Base-by-base conservation (phyloP, 371 early-diverging fungal species). In the Enterocytospora artemiae region DNA sequence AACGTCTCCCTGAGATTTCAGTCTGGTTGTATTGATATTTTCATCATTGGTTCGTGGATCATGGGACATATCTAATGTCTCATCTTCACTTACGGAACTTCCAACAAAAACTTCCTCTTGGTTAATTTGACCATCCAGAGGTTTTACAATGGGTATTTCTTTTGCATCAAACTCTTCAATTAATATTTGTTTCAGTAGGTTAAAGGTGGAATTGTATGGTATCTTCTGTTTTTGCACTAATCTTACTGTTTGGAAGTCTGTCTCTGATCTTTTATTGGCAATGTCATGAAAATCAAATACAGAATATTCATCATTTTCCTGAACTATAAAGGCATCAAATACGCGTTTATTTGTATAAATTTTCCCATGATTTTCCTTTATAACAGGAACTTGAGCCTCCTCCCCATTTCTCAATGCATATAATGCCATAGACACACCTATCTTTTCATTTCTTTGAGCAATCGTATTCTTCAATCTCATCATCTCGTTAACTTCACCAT, bases 401-500 rank as follows among this genome's bases (percentile, higher is more conserved):
- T 94, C 93, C 52, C 89, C 88, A 77, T 96, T 95, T 69, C 83
- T 84, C 4, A 96, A 95, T 0, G 93, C 87, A 70, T 86, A 87
- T 24, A 80, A 86, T 41, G 86, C 82, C 63, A 92, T 83, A 34
- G 85, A 83, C 51, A 88, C 84, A 60, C 89, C 81, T 12, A 83
- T 79, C 66, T 89, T 89, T 18, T 83, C 82, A 74, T 87, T 90
- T 70, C 83, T 82, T 77, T 86, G 87, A 67, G 84, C 81, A 25
- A 99, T 74, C 0, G 94, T 93, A 56, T 87, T 85, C 64, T 87
- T 85, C 64, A 99, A 79, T 52, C 95, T 83, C n/a, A 83, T 84
- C 98, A 99, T 98, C 30, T 90, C 89, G 74, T 91, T 93, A 14
- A 87, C 83, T 76, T 96, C 99, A 56, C 99, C 99, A 59, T 99